Conservation (phyloP, 306 rosid genomes). For the Dryas alaskensis region DNA sequence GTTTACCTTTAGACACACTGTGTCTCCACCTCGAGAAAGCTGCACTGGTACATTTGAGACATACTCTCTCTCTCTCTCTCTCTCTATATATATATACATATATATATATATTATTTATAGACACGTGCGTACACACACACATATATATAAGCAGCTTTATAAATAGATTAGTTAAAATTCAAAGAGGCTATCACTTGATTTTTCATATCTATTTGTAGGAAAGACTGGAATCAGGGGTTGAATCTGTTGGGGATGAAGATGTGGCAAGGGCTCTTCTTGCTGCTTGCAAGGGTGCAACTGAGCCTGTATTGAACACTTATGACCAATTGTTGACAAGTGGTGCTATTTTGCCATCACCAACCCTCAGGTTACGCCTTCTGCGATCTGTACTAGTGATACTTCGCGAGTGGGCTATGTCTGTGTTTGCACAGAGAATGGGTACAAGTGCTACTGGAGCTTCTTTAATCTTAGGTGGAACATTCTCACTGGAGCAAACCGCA, state of each 20-base stretch:
- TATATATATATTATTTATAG: not conserved
- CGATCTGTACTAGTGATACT: conserved; percentile 86
- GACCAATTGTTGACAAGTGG: conserved; percentile 84
- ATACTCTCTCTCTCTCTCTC: not conserved
- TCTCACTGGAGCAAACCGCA: conserved; percentile 60
- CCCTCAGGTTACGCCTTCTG: conserved; percentile 80
- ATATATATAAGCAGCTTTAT: not conserved
- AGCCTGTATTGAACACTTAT: conserved; percentile 84
- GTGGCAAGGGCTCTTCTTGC: conserved; percentile 87
- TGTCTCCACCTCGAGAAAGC: conserved; percentile 98
- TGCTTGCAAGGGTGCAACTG: conserved; percentile 93
- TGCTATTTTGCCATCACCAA: conserved; percentile 82
- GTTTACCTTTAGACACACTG: conserved; percentile 69
- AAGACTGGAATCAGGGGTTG: conserved; percentile 71
- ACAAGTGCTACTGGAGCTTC: conserved; percentile 61
- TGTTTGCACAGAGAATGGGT: conserved; percentile 74
- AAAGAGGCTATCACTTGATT: not conserved
- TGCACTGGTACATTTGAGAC: conserved; percentile 58
- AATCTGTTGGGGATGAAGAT: conserved; percentile 89
- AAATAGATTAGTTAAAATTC: not conserved
- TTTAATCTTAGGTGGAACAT: conserved; percentile 68
- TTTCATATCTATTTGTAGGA: conserved; percentile 50
- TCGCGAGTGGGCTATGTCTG: conserved; percentile 89
- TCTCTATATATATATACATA: not conserved
- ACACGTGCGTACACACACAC: not conserved